phyloP scores from a whole-genome alignment of 768 basidiomycete genomes.

The Naematelia aurantialba region DNA sequence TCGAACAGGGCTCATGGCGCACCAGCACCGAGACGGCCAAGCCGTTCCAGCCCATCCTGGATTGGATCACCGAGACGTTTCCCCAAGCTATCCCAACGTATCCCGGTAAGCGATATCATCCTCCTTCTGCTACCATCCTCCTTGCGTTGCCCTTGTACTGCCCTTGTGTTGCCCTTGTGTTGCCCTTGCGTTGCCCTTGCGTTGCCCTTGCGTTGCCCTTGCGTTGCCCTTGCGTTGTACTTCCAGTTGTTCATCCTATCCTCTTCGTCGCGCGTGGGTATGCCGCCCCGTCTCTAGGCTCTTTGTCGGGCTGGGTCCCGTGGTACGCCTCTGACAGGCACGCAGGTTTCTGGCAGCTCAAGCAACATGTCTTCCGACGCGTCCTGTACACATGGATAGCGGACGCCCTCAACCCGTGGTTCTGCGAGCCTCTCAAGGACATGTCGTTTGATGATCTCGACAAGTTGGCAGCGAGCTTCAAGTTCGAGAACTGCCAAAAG shows the following conservation, averaged over 20 bases:
- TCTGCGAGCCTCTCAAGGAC: slow-evolving; percentile 5
- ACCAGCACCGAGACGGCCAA: slow-evolving; percentile 4
- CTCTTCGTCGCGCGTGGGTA: no score
- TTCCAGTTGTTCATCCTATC: no score
- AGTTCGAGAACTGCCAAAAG: slow-evolving; percentile 6
- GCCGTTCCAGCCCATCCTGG: neutral
- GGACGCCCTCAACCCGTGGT: neutral
- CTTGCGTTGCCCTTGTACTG: no score
- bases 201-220: no score
- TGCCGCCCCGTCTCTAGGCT: no score
- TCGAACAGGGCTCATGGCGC: no score
- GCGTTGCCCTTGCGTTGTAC: no score
- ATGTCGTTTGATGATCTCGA: slow-evolving; percentile 7
- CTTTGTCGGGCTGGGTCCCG: no score
- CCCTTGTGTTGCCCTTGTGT: no score
- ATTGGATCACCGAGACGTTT: slow-evolving; percentile 1
- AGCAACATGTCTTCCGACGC: slow-evolving; percentile 6
- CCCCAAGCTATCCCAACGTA: slow-evolving; percentile 2
- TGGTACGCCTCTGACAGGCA: no score
- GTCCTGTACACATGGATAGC: slow-evolving; percentile 6
- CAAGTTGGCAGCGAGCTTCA: slow-evolving; percentile 7
- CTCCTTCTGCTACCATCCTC: no score
- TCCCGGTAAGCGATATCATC: neutral
- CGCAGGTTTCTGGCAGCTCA: slow-evolving; percentile 3
- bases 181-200: no score